A percentile compares a stretch with the other conserved stretches of the same genome.
Conservation (phyloP, 2,329 filamentous ascomycete species). For the Xylariaceae sp. region DNA sequence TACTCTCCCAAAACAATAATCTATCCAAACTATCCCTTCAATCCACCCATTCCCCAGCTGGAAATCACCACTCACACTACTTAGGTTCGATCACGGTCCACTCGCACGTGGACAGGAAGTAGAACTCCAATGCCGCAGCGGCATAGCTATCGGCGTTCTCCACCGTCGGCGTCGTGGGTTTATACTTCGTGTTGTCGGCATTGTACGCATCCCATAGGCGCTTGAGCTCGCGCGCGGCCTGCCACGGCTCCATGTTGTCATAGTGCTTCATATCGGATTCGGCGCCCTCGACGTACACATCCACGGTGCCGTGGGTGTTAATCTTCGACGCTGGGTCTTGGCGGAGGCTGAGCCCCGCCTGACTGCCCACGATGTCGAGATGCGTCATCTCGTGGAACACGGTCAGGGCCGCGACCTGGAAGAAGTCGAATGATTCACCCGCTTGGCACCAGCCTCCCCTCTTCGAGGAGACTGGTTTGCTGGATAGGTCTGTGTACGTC, state of each 20-base stretch:
- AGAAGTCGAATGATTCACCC: not conserved
- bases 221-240: not conserved
- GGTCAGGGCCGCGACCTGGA: not conserved
- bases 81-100: not conserved
- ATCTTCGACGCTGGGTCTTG: not conserved
- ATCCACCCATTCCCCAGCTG: no score
- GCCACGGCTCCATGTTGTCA: not conserved
- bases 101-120: not conserved
- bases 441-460: not conserved
- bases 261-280: not conserved
- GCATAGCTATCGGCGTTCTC: constrained; percentile 1
- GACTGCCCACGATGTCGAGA: not conserved
- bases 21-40: no score
- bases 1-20: no score
- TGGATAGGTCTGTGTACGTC: no score
- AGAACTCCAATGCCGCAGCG: not conserved
- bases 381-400: not conserved
- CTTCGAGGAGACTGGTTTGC: no score
- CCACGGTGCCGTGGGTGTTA: not conserved
- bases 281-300: not conserved
- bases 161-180: not conserved
- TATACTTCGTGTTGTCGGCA: not conserved
- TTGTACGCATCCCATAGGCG: not conserved
- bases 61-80: no score
- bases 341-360: not conserved